These are phyloP conservation scores for Castanea mollissima DNA, from an alignment of 306 rosid species.

Conservation along the genomic window DNA sequence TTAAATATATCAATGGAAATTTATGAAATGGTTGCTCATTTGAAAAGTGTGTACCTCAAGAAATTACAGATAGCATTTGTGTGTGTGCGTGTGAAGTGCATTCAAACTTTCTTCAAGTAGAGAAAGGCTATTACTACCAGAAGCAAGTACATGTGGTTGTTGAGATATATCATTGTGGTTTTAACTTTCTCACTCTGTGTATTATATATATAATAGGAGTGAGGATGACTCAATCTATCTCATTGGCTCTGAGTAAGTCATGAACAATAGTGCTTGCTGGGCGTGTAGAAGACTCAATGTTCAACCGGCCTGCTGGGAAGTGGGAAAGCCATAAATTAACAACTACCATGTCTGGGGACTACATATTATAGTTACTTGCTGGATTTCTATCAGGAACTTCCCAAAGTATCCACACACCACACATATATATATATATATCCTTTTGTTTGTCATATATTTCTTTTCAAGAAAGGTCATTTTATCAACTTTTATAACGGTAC, in stretches of 20 bases:
- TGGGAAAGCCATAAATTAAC: no score
- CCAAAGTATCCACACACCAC: no score
- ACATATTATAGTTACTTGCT: no score
- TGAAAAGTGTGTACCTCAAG: no score
- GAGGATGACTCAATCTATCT: slow-evolving; percentile 31
- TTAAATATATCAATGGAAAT: no score
- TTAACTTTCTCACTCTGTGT: not conserved
- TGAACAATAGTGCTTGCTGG: not conserved
- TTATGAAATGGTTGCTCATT: no score
- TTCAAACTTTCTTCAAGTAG: slow-evolving; percentile 23
- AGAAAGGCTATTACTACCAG: not conserved
- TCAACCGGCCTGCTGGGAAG: not conserved
- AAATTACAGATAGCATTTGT: no score
- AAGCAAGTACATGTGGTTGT: not conserved
- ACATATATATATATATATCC: no score
- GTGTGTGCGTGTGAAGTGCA: no score
- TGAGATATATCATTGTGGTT: slow-evolving; percentile 31
- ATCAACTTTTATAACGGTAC: not conserved
- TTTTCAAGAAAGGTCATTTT: slow-evolving; percentile 2
- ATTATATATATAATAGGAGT: slow-evolving; percentile 19
- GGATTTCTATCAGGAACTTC: no score
- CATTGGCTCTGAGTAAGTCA: not conserved
- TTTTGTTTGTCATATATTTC: not conserved
- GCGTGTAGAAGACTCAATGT: slow-evolving; percentile 36
- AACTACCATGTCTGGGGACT: no score